phyloP scores from a whole-genome alignment of 257 asterid species.

The Ajuga chamaepitys region DNA sequence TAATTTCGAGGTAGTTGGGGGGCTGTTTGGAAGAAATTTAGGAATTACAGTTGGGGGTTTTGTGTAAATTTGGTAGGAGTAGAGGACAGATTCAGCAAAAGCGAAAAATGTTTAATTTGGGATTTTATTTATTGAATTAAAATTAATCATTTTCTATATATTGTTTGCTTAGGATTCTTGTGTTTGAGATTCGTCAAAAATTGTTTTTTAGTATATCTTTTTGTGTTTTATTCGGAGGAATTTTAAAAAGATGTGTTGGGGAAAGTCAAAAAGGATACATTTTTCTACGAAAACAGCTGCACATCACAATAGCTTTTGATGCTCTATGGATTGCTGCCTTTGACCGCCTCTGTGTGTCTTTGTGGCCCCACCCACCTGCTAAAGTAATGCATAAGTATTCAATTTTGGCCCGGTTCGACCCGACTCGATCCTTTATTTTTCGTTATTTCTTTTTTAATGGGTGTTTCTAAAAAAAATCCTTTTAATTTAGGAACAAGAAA shows the following conservation, averaged over 20 bases:
- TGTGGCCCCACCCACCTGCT: no score
- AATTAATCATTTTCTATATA: neutral
- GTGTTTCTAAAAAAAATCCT: no score
- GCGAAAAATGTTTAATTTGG: slow-evolving; percentile 5
- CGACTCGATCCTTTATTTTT: no score
- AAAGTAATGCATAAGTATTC: no score
- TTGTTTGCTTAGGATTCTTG: slow-evolving; percentile 25
- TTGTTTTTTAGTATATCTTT: neutral
- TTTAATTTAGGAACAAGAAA: no score
- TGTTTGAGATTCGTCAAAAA: slow-evolving; percentile 21
- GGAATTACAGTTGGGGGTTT: slow-evolving; percentile 12
- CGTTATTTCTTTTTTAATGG: no score
- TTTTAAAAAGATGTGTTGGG: neutral
- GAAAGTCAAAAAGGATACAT: slow-evolving; percentile 37
- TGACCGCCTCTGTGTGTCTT: slow-evolving; percentile 15
- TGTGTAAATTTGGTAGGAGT: slow-evolving; percentile 36
- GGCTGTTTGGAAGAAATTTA: neutral
- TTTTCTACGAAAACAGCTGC: slow-evolving; percentile 22
- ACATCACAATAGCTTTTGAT: slow-evolving; percentile 16
- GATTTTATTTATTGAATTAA: slow-evolving; percentile 11
- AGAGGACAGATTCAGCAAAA: slow-evolving; percentile 23
- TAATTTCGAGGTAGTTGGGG: slow-evolving; percentile 26
- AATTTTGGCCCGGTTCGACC: no score
- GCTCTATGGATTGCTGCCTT: slow-evolving; percentile 16
- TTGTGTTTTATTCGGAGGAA: neutral